Evolutionary conservation across 2,329 filamentous ascomycete species (phyloP), one percentile per base, ranked within the genome.

Genomic region (Arthrobotrys entomopaga): DNA sequence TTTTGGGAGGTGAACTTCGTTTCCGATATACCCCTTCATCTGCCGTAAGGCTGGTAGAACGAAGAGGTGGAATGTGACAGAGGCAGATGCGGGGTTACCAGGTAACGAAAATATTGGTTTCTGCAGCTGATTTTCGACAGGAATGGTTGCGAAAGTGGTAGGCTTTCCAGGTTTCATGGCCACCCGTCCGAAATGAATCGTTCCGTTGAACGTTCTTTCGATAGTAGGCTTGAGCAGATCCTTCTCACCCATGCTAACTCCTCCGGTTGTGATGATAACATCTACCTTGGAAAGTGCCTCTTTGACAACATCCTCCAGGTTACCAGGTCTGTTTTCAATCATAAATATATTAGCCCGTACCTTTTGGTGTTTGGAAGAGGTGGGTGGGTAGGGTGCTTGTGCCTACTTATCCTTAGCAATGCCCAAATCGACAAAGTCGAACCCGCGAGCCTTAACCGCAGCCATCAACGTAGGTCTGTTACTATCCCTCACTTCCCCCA

Each of bases 141-240:
- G 46, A 4, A 98, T 86, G 0, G 92, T 97, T 1, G 95, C 95
- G 81, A 99, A 99, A 0, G 95, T 99, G 0, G 93, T 97, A 1
- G 95, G 95, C 82, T 98, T 99, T 3, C 95, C 95, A 0, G 95
- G 95, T 83, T 99, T 99, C 95, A 99, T 98, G 64, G 90, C 87
- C 1, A 99, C 95, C 2, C 95, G 90, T 22, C 95, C 95, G 78
- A 99, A 99, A 82, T 97, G 95, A 77, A 99, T 97, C 0, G 90
- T 95, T 6, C 95, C 95, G 66, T 93, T 92, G 0, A 99, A 87
- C 0, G 89, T 86, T 48, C 94, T 90, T 83, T 98, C 95, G 78
- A 99, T 91, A 0, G 94, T 98, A 0, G 95, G 94, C 81, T 99
- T 99, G 19, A 99, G 87, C 6, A 99, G 89, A 81, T 99, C 95